These are phyloP conservation scores for slime mould (Dictyostelium discoideum) DNA, from an alignment of 78 protist species.

Conservation along the genomic window dicty_2.7 NC_007088.5:3069001-3069500, in stretches of 20 bases:
- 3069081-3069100: neutral
- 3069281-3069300: neutral
- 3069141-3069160: neutral
- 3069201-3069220: neutral
- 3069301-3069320: neutral
- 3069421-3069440: neutral
- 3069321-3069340: neutral
- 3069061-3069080: neutral
- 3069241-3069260: neutral
- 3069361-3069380: neutral
- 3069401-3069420: too few species aligned
- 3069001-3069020: neutral
- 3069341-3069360: neutral
- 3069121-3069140: neutral
- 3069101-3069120: neutral
- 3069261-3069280: neutral
- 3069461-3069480: too few species aligned
- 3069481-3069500: too few species aligned
- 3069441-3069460: neutral
- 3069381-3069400: neutral
- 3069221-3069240: neutral
- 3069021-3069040: neutral
- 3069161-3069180: neutral
- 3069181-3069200: neutral
- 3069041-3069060: neutral